Base-by-base conservation (phyloP, 768 basidiomycete species). In the Guyanaporus albipodus region DNA sequence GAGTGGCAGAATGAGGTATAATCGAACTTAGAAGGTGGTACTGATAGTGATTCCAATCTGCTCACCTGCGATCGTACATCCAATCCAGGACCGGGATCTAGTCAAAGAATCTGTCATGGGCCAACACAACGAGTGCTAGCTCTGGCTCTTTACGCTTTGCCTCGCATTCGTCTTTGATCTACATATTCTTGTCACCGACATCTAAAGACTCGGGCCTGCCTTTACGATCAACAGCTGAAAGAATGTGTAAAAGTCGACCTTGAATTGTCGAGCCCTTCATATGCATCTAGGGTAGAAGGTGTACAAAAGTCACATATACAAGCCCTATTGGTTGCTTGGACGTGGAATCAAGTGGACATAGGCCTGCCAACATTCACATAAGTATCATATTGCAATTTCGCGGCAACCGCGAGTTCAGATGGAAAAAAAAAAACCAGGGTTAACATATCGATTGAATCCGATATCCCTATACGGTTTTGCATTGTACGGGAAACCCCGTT, bases 191-290 rank as follows among this genome's bases (percentile, higher is more conserved):
- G 38, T 64, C 68, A 1, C 40, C 56, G 3, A 66, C 70, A 15
- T 74, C 71, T 32, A 67, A 72, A 3, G 71, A 62, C 35, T 73
- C 68, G 6, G 65, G 54, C 38, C 74, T 75, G 23, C 76, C 67
- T 56, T 74, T 78, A 43, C 82, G 71, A 57, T 90, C 82, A 2
- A 90, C 80, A 1, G 91, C 92, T 0, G 88, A 87, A 1, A 99
- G 73, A 43, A 98, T 83, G 60, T 98, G 96, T 2, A 99, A 64
- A 0, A 98, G 65, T 23, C 96, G 82, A 4, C 96, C 96, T 68
- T 94, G 92, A 66, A 96, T 82, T 82, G 62, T 98, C 94, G 27
- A 97, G 74, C 0, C 73, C 74, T 46, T 83, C 77, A 55, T 84
- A 91, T 0, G 95, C 96, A 0, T 74, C 68, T 1, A 92, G 57